phyloP scores from a whole-genome alignment of 1,284 basidiomycete species.

The Leccinum solheimii region DNA sequence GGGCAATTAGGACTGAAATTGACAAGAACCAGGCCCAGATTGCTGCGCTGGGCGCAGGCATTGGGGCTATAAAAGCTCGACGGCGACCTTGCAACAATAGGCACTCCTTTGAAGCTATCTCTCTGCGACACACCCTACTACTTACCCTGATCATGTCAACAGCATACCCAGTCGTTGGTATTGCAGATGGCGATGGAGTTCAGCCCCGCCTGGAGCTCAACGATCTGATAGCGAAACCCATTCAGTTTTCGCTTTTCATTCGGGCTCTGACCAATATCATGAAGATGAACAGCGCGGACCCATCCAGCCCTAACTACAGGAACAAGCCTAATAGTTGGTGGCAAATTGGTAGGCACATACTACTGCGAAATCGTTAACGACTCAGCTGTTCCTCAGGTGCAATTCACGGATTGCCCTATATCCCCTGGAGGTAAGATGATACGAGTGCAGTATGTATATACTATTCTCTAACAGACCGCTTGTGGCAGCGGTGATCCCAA shows the following conservation, averaged over 20 bases:
- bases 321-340: slow-evolving; percentile 23
- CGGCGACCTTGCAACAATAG: background rate
- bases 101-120: background rate
- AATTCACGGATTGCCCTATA: slow-evolving; percentile 19
- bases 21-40: background rate
- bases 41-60: background rate
- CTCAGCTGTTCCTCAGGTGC: slow-evolving; percentile 8
- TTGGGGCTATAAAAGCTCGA: background rate
- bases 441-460: too few species aligned
- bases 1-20: background rate
- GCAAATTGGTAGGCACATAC: slow-evolving; percentile 14
- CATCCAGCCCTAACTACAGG: background rate
- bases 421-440: slow-evolving; percentile 13
- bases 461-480: background rate
- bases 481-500: slow-evolving; percentile 18
- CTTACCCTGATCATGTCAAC: background rate
- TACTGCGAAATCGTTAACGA: background rate
- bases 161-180: slow-evolving; percentile 10
- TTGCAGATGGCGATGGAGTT: slow-evolving; percentile 2
- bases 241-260: slow-evolving; percentile 23
- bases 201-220: slow-evolving; percentile 18
- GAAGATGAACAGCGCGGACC: slow-evolving; percentile 7
- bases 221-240: slow-evolving; percentile 16
- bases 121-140: background rate
- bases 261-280: slow-evolving; percentile 11